Percentiles rank a stretch among this genome's conserved stretches.
These are phyloP conservation scores for Cryptococcus hybrid DNA, from an alignment of 1,284 basidiomycete species.

Conservation along the genomic window DNA sequence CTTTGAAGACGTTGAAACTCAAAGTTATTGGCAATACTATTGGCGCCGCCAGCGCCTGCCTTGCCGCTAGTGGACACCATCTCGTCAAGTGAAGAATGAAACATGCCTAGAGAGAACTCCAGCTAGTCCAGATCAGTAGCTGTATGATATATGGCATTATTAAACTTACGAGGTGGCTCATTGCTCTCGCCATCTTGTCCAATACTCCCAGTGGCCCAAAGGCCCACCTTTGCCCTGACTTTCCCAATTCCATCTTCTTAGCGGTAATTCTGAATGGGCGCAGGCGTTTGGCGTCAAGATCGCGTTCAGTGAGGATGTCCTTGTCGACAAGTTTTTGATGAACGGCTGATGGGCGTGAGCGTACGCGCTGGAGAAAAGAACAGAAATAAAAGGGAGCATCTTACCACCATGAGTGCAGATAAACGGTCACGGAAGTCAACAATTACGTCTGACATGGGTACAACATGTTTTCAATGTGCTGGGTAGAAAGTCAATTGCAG, in stretches of 20 bases:
- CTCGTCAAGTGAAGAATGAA: constrained; percentile 60
- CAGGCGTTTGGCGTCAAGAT: constrained; percentile 39
- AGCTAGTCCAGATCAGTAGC: constrained; percentile 55
- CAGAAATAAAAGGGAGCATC: constrained; percentile 22
- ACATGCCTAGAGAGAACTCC: constrained; percentile 78
- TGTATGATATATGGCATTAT: background rate
- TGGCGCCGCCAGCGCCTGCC: constrained; percentile 27
- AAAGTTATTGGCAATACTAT: constrained; percentile 34
- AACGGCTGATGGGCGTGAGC: constrained; percentile 29
- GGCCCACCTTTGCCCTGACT: constrained; percentile 25
- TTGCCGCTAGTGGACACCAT: constrained; percentile 44
- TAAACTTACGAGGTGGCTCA: constrained; percentile 71
- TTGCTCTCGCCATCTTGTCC: constrained; percentile 64
- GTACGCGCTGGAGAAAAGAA: background rate
- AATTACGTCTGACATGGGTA: constrained; percentile 60
- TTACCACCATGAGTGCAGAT: constrained; percentile 68
- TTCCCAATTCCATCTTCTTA: constrained; percentile 36
- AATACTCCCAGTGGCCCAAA: constrained; percentile 26
- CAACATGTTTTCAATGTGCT: constrained; percentile 59
- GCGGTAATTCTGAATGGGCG: constrained; percentile 40
- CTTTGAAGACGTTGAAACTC: constrained; percentile 46
- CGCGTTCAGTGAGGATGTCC: constrained; percentile 38
- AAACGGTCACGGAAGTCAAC: constrained; percentile 42
- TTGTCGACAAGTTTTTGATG: constrained; percentile 41
- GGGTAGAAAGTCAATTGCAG: background rate